Percentiles rank a stretch among this genome's conserved stretches.
Evolutionary conservation across 169 alveolate genomes (phyloP).

Genomic region (Fabrea salina): DNA sequence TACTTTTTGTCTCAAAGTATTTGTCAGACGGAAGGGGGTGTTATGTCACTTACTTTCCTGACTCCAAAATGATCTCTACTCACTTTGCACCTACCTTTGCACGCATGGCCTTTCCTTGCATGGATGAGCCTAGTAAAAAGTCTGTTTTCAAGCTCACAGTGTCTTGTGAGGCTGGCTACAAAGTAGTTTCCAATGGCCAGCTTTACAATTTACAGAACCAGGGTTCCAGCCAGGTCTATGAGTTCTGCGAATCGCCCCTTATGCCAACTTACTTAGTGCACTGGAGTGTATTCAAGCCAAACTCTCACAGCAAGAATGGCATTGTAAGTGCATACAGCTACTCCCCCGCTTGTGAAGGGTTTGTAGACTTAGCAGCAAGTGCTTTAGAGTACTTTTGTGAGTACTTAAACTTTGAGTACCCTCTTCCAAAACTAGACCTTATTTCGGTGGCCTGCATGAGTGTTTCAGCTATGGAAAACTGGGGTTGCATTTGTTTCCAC

Average conservation of each 20-base stretch:
- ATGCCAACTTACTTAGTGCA: constrained; percentile 21
- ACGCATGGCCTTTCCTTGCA: constrained; percentile 30
- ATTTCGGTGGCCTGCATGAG: background rate
- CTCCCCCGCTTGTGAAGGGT: too few species aligned
- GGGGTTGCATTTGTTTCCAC: constrained; percentile 77
- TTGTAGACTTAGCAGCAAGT: background rate
- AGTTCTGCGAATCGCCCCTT: background rate
- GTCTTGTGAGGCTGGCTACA: background rate
- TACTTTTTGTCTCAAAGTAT: too few species aligned
- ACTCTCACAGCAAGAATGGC: too few species aligned
- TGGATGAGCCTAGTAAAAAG: constrained; percentile 16
- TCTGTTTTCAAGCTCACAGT: background rate
- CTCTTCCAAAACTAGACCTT: constrained; percentile 20
- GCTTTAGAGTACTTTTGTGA: background rate
- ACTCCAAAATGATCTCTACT: constrained; percentile 17
- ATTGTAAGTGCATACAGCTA: too few species aligned
- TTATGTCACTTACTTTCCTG: too few species aligned
- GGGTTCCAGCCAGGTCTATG: background rate
- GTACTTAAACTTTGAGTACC: background rate
- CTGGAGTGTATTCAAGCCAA: constrained; percentile 23
- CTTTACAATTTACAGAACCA: too few species aligned
- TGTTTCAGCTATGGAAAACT: constrained; percentile 85
- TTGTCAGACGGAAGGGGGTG: too few species aligned
- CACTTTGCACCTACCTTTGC: constrained; percentile 19
- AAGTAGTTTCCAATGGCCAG: constrained; percentile 6